These are phyloP conservation scores for Solanum ahanhuiri DNA, from an alignment of 257 asterid species.

Conservation along the genomic window DNA sequence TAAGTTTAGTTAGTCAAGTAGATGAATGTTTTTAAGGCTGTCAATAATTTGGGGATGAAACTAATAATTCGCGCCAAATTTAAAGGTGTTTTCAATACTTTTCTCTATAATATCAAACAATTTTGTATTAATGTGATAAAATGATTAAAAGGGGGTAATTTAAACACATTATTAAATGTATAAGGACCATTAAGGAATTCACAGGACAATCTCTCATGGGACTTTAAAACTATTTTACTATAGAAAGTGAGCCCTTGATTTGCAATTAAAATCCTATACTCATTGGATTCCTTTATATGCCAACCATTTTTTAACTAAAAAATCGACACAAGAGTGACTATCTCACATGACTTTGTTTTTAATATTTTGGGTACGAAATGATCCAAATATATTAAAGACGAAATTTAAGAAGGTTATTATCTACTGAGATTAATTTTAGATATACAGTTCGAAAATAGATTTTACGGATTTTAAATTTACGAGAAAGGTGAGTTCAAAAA, in stretches of 20 bases:
- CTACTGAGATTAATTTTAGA: accelerated
- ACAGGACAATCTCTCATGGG: background rate
- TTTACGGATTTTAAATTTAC: background rate
- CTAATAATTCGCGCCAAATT: too few species aligned
- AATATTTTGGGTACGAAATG: background rate
- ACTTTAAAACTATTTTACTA: background rate
- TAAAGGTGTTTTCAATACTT: too few species aligned
- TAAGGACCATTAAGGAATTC: background rate
- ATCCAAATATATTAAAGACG: background rate
- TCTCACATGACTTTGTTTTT: background rate
- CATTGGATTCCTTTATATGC: background rate
- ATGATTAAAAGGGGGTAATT: background rate
- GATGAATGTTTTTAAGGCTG: too few species aligned
- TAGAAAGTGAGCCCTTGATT: background rate
- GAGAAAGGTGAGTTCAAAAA: background rate
- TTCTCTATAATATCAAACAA: background rate
- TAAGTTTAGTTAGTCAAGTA: background rate
- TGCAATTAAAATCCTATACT: background rate
- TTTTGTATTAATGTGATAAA: background rate
- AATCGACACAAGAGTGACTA: background rate
- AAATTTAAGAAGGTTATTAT: background rate
- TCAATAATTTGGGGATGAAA: too few species aligned
- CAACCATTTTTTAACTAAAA: background rate
- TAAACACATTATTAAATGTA: background rate
- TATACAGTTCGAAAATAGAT: background rate